Evolutionary conservation across 1,139 yeast genomes (phyloP).

Genomic region (Lodderomyces orthopsilosis): DNA sequence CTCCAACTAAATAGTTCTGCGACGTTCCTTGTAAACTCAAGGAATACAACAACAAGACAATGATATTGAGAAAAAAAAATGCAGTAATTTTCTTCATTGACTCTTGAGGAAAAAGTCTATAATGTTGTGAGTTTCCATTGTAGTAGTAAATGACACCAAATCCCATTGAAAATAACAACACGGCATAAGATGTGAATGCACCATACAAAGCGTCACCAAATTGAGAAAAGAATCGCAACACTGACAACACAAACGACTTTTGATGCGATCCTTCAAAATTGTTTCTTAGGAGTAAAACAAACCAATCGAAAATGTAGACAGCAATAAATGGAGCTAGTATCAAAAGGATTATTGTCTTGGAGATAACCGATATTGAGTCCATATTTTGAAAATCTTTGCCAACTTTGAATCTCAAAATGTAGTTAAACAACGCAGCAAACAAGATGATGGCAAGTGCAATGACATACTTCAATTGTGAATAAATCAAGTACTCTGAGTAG

Average conservation of each 20-base stretch:
- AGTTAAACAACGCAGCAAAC: conserved; percentile 24
- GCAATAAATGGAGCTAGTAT: conserved; percentile 25
- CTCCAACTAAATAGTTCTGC: neutral
- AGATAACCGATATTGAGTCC: conserved; percentile 33
- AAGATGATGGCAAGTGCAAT: conserved; percentile 18
- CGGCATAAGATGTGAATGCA: conserved; percentile 14
- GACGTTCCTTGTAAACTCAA: neutral
- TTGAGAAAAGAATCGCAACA: conserved; percentile 2
- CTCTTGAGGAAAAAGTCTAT: conserved; percentile 25
- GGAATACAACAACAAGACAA: conserved; percentile 4
- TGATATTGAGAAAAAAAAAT: conserved; percentile 16
- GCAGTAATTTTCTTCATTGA: conserved; percentile 18
- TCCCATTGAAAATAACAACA: conserved; percentile 38
- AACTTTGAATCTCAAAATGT: conserved; percentile 27
- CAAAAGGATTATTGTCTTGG: conserved; percentile 32
- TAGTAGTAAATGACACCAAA: conserved; percentile 38
- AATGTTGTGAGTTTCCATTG: conserved; percentile 24
- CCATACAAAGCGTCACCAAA: conserved; percentile 7
- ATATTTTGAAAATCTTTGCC: conserved; percentile 30
- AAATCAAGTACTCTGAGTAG: conserved; percentile 18
- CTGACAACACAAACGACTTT: conserved; percentile 7
- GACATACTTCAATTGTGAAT: conserved; percentile 19
- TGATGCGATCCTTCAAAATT: conserved; percentile 11
- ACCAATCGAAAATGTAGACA: conserved; percentile 11
- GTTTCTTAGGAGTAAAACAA: conserved; percentile 20